Evolutionary conservation across 768 basidiomycete species (phyloP).

Genomic region (Suillus weaverae): DNA sequence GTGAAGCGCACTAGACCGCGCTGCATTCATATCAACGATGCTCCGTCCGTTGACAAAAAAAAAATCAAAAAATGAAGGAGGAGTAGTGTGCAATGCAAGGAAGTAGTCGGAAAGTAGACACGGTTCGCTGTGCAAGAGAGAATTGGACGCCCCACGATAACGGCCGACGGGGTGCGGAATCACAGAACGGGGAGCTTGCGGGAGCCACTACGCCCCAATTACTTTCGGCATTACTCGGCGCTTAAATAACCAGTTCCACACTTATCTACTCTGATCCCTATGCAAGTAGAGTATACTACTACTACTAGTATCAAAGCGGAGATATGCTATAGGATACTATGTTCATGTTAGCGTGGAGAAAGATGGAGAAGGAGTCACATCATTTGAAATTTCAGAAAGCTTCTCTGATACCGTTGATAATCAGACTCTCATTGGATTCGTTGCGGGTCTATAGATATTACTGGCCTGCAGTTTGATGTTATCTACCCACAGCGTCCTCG

Average conservation of each 20-base stretch:
- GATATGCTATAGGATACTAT: background rate
- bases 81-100: background rate
- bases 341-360: background rate
- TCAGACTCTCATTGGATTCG: background rate
- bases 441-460: background rate
- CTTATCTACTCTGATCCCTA: background rate
- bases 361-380: background rate
- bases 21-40: background rate
- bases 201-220: background rate
- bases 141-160: background rate
- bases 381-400: background rate
- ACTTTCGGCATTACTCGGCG: constrained; percentile 3
- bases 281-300: background rate
- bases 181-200: background rate
- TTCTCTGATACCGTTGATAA: background rate
- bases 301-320: background rate
- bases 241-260: background rate
- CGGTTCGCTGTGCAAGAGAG: background rate
- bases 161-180: constrained; percentile 4
- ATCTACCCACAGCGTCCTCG: background rate
- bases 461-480: too few relatives aligned
- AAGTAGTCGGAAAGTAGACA: background rate
- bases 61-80: background rate
- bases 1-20: background rate
- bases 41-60: background rate